Evolutionary conservation across 2,329 filamentous ascomycete species (phyloP).

Genomic region (Colletotrichum navitas): DNA sequence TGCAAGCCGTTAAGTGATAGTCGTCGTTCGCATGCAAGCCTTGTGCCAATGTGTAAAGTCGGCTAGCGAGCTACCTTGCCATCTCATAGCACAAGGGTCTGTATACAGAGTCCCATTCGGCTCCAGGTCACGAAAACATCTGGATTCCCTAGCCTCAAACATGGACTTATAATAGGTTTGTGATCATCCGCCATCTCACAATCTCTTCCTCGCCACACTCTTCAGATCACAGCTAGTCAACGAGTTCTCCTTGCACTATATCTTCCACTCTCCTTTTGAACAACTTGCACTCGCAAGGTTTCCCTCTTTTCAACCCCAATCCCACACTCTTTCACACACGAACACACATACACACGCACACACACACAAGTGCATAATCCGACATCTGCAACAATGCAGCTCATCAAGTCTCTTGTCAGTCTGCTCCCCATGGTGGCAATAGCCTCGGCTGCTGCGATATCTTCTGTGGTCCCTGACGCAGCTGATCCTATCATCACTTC

Average conservation of each 20-base stretch:
- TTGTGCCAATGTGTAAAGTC: background rate
- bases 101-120: background rate
- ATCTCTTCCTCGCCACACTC: constrained; percentile 6
- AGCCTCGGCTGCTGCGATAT: constrained; percentile 8
- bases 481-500: background rate
- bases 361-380: background rate
- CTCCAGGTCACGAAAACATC: background rate
- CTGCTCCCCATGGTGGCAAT: constrained; percentile 4
- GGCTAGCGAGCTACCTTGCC: background rate
- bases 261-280: background rate
- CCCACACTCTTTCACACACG: background rate
- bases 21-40: constrained; percentile 2
- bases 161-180: constrained; percentile 6
- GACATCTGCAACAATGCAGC: constrained; percentile 2
- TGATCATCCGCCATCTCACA: background rate
- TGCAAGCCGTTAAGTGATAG: constrained; percentile 5
- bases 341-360: background rate
- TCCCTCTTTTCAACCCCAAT: constrained; percentile 1
- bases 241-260: background rate
- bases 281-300: constrained; percentile 10
- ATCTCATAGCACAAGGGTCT: background rate
- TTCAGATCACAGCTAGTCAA: constrained; percentile 4
- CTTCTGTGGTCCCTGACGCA: background rate
- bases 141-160: background rate
- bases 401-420: constrained; percentile 14